Evolutionary conservation across 345 rosid genomes (phyloP).

Genomic region (Eucalyptus tenuipes): DNA sequence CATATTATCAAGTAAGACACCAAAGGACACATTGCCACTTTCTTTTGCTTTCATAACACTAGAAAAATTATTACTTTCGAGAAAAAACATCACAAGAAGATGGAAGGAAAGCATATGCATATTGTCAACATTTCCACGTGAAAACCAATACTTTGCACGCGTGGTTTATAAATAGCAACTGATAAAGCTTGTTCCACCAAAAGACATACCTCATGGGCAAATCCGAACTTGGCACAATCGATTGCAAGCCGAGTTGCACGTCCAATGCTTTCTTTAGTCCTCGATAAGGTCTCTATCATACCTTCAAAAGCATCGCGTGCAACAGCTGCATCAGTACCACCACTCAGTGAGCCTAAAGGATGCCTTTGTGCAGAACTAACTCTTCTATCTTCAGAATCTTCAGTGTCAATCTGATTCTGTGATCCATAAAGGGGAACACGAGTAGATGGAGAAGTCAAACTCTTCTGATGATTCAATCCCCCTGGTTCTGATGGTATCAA

Average conservation of each 20-base stretch:
- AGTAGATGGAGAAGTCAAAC: slow-evolving; percentile 32
- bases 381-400: slow-evolving; percentile 58
- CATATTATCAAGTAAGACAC: not conserved
- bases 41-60: not conserved
- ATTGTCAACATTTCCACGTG: not conserved
- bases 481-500: slow-evolving; percentile 23
- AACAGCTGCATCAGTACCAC: slow-evolving; percentile 88
- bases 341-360: slow-evolving; percentile 70
- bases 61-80: not conserved
- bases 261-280: slow-evolving; percentile 95
- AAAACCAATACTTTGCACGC: not conserved
- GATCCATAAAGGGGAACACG: slow-evolving; percentile 26
- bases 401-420: slow-evolving; percentile 29
- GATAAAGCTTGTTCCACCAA: not conserved
- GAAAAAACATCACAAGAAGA: not conserved
- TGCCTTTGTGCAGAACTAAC: slow-evolving; percentile 41
- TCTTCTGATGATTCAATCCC: slow-evolving; percentile 17
- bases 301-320: slow-evolving; percentile 98
- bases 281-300: slow-evolving; percentile 93
- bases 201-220: slow-evolving; percentile 69
- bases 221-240: slow-evolving; percentile 92
- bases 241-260: slow-evolving; percentile 96
- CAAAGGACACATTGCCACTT: not conserved
- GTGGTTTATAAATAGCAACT: not conserved
- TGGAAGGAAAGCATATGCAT: not conserved